Percentiles rank a stretch among this genome's conserved stretches.
phyloP scores from a whole-genome alignment of 306 rosid genomes.

The Elaeagnus macrophylla region DNA sequence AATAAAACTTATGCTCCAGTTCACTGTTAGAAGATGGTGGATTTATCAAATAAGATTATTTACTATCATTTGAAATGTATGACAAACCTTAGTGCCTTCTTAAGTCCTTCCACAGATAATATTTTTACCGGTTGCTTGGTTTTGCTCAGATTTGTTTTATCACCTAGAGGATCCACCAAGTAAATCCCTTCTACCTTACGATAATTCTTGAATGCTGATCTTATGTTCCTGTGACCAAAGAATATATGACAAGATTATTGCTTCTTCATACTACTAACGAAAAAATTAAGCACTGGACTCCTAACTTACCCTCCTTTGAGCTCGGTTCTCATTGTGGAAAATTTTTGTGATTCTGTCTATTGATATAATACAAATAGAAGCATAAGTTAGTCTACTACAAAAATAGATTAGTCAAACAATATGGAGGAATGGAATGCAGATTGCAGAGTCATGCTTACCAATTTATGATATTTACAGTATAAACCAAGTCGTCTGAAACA shows the following conservation, averaged over 20 bases:
- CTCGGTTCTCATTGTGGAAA: constrained; percentile 61
- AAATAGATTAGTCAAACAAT: constrained; percentile 12
- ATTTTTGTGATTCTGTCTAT: constrained; percentile 69
- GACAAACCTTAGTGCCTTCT: constrained; percentile 76
- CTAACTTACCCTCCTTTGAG: constrained; percentile 82
- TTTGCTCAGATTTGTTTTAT: constrained; percentile 40
- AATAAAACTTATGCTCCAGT: not conserved
- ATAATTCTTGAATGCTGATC: constrained; percentile 54
- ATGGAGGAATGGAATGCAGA: not conserved
- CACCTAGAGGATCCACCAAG: constrained; percentile 64
- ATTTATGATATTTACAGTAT: constrained; percentile 80
- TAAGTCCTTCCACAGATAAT: constrained; percentile 69
- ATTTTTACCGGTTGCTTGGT: constrained; percentile 45
- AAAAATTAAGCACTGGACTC: constrained; percentile 12
- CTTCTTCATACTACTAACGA: too few species aligned
- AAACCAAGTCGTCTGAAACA: constrained; percentile 65
- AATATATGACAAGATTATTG: constrained; percentile 1
- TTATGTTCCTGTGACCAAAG: constrained; percentile 54
- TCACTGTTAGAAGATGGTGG: not conserved
- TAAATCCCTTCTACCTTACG: constrained; percentile 64
- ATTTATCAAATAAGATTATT: not conserved
- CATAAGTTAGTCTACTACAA: constrained; percentile 1
- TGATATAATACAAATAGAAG: constrained; percentile 14
- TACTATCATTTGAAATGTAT: constrained; percentile 2
- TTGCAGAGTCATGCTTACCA: constrained; percentile 36